A percentile compares a stretch with the other conserved stretches of the same genome.
These are phyloP conservation scores for Candida michaelii DNA, from an alignment of 805 yeast species.

Conservation along the genomic window DNA sequence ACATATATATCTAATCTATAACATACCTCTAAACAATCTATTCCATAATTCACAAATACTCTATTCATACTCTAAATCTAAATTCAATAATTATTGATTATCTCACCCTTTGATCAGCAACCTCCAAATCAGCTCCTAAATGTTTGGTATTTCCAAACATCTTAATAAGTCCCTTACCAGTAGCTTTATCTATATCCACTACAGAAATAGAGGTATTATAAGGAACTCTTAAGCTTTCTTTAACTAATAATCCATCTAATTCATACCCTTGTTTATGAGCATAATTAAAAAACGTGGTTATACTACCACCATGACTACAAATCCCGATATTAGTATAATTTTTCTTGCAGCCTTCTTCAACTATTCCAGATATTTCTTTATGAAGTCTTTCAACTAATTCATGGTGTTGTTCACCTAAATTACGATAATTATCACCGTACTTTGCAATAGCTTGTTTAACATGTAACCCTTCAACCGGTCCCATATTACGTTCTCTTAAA, in stretches of 20 bases:
- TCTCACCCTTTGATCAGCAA: constrained; percentile 48
- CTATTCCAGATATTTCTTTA: constrained; percentile 42
- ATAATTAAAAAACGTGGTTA: constrained; percentile 57
- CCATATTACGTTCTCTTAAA: constrained; percentile 77
- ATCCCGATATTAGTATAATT: constrained; percentile 52
- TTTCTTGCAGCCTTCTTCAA: constrained; percentile 35
- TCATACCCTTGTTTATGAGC: constrained; percentile 42
- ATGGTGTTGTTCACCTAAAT: constrained; percentile 60
- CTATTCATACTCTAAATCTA: neutral
- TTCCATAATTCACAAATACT: no score
- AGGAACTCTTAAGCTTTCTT: constrained; percentile 54
- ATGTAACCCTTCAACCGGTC: constrained; percentile 70
- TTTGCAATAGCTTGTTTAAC: constrained; percentile 62
- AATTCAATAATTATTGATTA: constrained; percentile 15
- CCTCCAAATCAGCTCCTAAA: constrained; percentile 55
- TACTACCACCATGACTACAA: constrained; percentile 82
- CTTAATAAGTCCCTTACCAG: constrained; percentile 45
- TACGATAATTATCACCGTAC: constrained; percentile 59
- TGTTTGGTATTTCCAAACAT: constrained; percentile 69
- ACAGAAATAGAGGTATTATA: constrained; percentile 74
- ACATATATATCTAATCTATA: no score
- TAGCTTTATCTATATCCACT: constrained; percentile 51
- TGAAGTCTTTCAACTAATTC: constrained; percentile 51
- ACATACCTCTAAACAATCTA: no score
- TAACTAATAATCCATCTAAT: constrained; percentile 35